Conservation (phyloP, 73 alveolate genomes). For the Durusdinium trenchii region DNA sequence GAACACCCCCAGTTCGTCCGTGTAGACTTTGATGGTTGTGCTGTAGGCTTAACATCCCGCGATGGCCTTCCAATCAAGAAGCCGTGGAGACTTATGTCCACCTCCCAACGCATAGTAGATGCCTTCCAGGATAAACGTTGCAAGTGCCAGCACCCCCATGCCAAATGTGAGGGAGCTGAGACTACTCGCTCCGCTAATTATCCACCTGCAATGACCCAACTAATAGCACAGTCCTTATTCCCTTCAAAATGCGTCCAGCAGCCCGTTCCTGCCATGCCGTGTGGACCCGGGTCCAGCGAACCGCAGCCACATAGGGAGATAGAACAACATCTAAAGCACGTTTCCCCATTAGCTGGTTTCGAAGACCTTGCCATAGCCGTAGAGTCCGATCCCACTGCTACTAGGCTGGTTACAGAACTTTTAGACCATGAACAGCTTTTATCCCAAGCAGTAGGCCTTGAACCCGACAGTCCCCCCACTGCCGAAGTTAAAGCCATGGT, state of each 20-base stretch:
- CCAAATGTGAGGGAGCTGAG: slow-evolving; percentile 14
- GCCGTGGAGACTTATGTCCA: neutral
- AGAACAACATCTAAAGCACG: neutral
- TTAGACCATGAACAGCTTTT: neutral
- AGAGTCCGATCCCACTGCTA: neutral
- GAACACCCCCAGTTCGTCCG: neutral
- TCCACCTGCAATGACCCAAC: neutral
- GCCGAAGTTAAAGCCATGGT: slow-evolving; percentile 27
- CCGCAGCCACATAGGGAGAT: neutral
- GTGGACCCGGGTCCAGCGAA: neutral
- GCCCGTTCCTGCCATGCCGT: neutral
- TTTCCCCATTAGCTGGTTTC: slow-evolving; percentile 5
- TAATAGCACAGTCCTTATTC: neutral
- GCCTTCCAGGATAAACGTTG: neutral
- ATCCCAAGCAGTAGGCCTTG: neutral
- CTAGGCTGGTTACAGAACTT: neutral
- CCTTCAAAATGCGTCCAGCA: neutral
- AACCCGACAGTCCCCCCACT: neutral
- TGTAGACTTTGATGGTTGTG: neutral
- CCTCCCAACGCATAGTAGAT: neutral
- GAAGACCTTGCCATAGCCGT: neutral
- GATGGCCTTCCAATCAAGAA: neutral
- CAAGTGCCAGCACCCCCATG: too few species aligned
- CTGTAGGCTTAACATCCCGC: neutral
- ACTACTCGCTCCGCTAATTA: neutral